Base-by-base conservation (phyloP, 495 filamentous ascomycete species). In the Penicillium ucsense region DNA sequence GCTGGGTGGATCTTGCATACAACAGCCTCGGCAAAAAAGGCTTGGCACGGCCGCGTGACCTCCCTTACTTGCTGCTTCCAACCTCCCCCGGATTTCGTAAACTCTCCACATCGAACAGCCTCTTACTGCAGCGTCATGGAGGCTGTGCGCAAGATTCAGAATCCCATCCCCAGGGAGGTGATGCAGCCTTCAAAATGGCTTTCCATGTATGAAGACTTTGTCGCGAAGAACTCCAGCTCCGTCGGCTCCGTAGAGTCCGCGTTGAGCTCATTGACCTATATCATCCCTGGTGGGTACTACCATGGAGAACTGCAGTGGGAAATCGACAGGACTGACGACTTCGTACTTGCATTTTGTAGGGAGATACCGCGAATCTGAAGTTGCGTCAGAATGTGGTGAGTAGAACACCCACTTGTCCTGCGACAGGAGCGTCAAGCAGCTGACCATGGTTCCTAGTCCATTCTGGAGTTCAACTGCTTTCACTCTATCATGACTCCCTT, bases 171-270 rank as follows among this genome's bases (percentile, higher is more conserved):
- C 8, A 41, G 56, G 30, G 62, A 43, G 42, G 57, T 77, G 48
- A 60, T 78, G 6, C 65, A 82, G 38, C 85, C 87, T 29, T 78
- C 85, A 0, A 82, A 81, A 66, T 90, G 82, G 84, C 65, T 94
- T 31, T 70, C 77, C 43, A 76, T 85, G 59, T 98, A 98, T 67
- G 81, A 81, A 57, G 82, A 91, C 48, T 95, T 96, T 66, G 89
- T 98, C 70, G 87, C 85, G 35, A 91, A 90, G 68, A 96, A 98
- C 66, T 77, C 88, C 45, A 83, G 85, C 62, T 86, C 91, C 27
- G 88, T 98, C 45, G 83, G 84, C 9, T 89, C 94, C 62, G 90
- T 98, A 47, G 92, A 98, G 70, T 91, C 86, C 37, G 88, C 87
- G 10, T 70, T 98, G 59, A 81, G 94, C 20, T 91, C 86, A 4